Evolutionary conservation across 164 flowering plant genomes (phyloP).

Genomic region (Kalanchoe fedtschenkoi): DNA sequence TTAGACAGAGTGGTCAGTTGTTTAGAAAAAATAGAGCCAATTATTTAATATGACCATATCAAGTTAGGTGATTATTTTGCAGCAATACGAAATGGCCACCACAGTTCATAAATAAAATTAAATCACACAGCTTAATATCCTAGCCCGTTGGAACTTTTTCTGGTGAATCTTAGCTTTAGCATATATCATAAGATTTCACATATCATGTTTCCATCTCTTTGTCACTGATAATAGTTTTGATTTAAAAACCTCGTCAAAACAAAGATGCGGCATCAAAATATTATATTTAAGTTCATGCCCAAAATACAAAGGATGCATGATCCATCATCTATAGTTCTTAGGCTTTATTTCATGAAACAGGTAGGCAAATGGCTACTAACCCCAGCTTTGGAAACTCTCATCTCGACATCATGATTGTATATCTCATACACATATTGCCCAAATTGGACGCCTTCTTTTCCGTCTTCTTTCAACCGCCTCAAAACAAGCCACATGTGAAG

Average conservation of each 20-base stretch:
- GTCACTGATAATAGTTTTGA: background rate
- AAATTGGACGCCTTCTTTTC: slow-evolving; percentile 83
- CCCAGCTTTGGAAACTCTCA: slow-evolving; percentile 97
- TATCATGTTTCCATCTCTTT: background rate
- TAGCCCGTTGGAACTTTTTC: too few relatives aligned
- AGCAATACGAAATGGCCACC: too few relatives aligned
- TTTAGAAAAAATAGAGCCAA: background rate
- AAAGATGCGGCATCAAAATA: too few relatives aligned
- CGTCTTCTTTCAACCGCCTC: slow-evolving; percentile 89
- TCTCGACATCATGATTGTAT: slow-evolving; percentile 88
- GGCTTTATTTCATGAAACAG: background rate
- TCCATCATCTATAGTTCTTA: background rate
- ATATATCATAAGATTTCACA: slow-evolving; percentile 33
- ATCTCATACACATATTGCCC: slow-evolving; percentile 91
- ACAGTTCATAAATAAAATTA: too few relatives aligned
- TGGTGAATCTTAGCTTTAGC: too few relatives aligned
- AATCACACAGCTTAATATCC: too few relatives aligned
- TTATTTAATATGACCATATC: too few relatives aligned
- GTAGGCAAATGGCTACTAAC: slow-evolving; percentile 30
- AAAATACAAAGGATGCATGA: background rate
- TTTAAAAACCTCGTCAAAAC: background rate
- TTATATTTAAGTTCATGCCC: background rate
- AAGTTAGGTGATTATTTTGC: too few relatives aligned
- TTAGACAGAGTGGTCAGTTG: background rate
- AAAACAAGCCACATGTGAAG: slow-evolving; percentile 96